A percentile compares a stretch with the other conserved stretches of the same genome.
Conservation (phyloP, 768 basidiomycete genomes). For the Cystofilobasidium capitatum region DNA sequence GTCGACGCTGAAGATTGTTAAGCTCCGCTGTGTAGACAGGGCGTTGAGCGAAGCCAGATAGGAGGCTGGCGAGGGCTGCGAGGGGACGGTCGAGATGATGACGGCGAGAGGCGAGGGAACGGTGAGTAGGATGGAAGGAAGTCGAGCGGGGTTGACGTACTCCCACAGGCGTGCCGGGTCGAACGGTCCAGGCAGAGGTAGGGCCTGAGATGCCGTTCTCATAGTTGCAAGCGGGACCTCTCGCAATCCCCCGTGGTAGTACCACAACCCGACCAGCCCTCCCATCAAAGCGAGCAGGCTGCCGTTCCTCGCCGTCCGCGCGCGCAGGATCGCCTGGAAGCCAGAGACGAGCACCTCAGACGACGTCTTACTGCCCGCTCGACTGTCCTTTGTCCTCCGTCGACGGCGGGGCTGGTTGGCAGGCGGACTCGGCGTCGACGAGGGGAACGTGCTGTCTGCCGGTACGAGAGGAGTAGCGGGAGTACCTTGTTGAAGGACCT, state of each 20-base stretch:
- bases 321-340: slow-evolving; percentile 26
- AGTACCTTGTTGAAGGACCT: slow-evolving; percentile 64
- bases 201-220: neutral
- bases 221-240: neutral
- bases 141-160: slow-evolving; percentile 33
- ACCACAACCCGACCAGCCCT: slow-evolving; percentile 13
- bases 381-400: neutral
- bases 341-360: slow-evolving; percentile 25
- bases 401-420: slow-evolving; percentile 1
- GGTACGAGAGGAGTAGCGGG: slow-evolving; percentile 30
- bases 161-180: slow-evolving; percentile 32
- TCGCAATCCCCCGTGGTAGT: slow-evolving; percentile 8
- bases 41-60: slow-evolving; percentile 31
- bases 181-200: slow-evolving; percentile 17
- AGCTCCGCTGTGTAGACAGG: slow-evolving; percentile 26
- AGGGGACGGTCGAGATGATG: slow-evolving; percentile 46
- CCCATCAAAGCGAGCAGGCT: slow-evolving; percentile 32
- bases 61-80: slow-evolving; percentile 31
- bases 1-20: slow-evolving; percentile 34
- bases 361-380: slow-evolving; percentile 14
- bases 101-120: slow-evolving; percentile 55
- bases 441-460: slow-evolving; percentile 12
- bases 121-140: slow-evolving; percentile 29
- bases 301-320: slow-evolving; percentile 33
- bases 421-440: slow-evolving; percentile 5